phyloP scores from a whole-genome alignment of 345 rosid genomes.

The Arabis alpina region DNA sequence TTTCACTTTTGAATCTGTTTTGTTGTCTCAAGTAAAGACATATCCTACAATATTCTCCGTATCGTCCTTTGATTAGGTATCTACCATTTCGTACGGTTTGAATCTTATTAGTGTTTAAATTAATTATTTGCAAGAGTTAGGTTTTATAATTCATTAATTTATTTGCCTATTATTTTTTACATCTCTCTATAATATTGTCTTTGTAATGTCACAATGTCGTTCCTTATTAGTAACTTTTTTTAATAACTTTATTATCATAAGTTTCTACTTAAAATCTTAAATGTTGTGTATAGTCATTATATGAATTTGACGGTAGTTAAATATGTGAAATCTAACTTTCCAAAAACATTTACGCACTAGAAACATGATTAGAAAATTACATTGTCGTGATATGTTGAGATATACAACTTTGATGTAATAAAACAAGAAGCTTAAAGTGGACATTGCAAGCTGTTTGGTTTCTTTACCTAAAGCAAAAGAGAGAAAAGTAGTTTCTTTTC shows the following conservation, averaged over 20 bases:
- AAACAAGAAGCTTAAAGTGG: constrained; percentile 36
- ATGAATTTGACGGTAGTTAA: neutral
- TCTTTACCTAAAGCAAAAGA: constrained; percentile 44
- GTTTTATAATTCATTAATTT: neutral
- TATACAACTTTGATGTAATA: constrained; percentile 19
- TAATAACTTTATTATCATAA: neutral
- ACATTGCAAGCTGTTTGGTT: constrained; percentile 39
- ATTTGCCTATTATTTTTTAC: neutral
- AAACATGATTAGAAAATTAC: constrained; percentile 16
- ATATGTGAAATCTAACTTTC: neutral
- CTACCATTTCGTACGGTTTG: constrained; percentile 38
- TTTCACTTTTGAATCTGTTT: constrained; percentile 27
- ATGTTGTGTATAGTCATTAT: neutral
- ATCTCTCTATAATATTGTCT: neutral
- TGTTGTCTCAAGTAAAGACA: constrained; percentile 28
- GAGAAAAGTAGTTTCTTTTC: constrained; percentile 33
- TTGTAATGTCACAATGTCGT: neutral
- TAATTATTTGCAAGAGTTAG: constrained; percentile 25
- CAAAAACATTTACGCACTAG: constrained; percentile 13
- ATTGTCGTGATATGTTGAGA: neutral
- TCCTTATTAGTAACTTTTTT: neutral
- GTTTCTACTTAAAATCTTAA: too few relatives aligned
- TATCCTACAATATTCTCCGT: constrained; percentile 27
- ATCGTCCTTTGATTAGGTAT: constrained; percentile 40
- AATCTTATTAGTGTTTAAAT: constrained; percentile 34